Conservation (phyloP, 768 basidiomycete species). For the Pleurotus giganteus region DNA sequence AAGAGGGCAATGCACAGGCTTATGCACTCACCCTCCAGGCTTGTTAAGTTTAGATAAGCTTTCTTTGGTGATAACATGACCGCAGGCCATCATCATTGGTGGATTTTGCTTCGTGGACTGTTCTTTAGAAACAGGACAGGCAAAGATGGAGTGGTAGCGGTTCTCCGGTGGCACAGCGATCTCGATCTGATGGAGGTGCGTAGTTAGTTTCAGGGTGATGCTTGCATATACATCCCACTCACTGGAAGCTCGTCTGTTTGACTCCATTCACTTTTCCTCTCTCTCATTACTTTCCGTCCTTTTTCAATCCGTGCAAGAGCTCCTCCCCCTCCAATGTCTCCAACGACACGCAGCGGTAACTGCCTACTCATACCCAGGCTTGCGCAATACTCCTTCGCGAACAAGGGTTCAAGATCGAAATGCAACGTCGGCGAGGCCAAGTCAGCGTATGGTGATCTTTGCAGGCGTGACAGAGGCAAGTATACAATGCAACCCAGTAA, state of each 20-base stretch:
- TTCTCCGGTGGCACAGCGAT: conserved; percentile 84
- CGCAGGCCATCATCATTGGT: conserved; percentile 97
- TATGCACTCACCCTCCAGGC: conserved; percentile 55
- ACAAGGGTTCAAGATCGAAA: conserved; percentile 75
- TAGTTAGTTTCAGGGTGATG: background rate
- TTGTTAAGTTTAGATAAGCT: conserved; percentile 89
- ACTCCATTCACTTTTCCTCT: conserved; percentile 91
- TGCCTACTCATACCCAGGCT: conserved; percentile 87
- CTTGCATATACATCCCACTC: conserved; percentile 14
- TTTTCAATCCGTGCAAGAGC: conserved; percentile 93
- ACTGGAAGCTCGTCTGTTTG: conserved; percentile 89
- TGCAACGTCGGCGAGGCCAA: conserved; percentile 71
- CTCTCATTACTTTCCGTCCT: conserved; percentile 89
- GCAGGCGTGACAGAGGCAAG: conserved; percentile 65
- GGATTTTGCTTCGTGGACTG: conserved; percentile 92
- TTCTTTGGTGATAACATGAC: conserved; percentile 93
- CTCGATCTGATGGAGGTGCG: conserved; percentile 68
- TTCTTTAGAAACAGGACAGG: conserved; percentile 97
- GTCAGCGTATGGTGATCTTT: conserved; percentile 72
- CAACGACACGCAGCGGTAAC: conserved; percentile 83
- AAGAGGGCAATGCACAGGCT: background rate
- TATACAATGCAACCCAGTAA: conserved; percentile 70
- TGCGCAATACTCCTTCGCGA: conserved; percentile 88
- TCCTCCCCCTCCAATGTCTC: conserved; percentile 90
- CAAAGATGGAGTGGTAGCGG: conserved; percentile 95